phyloP scores from a whole-genome alignment of 768 basidiomycete species.

The Arthromyces matolae region DNA sequence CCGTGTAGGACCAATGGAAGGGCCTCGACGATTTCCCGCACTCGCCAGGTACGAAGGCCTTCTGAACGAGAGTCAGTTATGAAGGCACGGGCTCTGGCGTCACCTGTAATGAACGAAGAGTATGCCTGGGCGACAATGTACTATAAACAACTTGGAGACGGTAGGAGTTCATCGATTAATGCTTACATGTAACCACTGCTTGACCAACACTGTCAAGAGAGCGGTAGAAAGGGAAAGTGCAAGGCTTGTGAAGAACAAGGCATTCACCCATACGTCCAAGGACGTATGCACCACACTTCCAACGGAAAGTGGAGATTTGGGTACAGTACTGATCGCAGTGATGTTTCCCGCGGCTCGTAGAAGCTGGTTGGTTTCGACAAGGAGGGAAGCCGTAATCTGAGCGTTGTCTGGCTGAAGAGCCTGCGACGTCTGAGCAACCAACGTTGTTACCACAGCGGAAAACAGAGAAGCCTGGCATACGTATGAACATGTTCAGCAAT shows the following conservation, averaged over 20 bases:
- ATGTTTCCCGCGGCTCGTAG: background rate
- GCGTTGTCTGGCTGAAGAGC: slow-evolving; percentile 14
- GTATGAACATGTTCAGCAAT: slow-evolving; percentile 6
- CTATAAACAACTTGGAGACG: background rate
- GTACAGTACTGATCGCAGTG: background rate
- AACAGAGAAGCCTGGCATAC: slow-evolving; percentile 21
- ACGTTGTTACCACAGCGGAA: slow-evolving; percentile 18
- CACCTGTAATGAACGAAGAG: slow-evolving; percentile 2
- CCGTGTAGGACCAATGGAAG: slow-evolving; percentile 15
- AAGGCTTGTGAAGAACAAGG: background rate
- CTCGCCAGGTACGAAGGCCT: slow-evolving; percentile 11
- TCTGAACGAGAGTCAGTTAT: slow-evolving; percentile 8
- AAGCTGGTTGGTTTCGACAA: background rate
- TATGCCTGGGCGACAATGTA: slow-evolving; percentile 1
- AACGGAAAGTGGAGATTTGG: background rate
- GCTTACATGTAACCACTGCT: background rate
- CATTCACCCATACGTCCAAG: background rate
- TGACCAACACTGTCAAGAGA: background rate
- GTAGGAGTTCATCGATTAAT: background rate
- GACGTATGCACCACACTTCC: background rate
- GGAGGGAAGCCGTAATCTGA: background rate
- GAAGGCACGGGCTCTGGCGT: background rate
- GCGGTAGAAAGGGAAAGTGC: background rate
- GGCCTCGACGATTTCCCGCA: slow-evolving; percentile 7
- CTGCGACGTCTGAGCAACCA: slow-evolving; percentile 18